A percentile compares a stretch with the other conserved stretches of the same genome.
phyloP scores from a whole-genome alignment of 2,329 filamentous ascomycete species.

The Cadophora gregata region DNA sequence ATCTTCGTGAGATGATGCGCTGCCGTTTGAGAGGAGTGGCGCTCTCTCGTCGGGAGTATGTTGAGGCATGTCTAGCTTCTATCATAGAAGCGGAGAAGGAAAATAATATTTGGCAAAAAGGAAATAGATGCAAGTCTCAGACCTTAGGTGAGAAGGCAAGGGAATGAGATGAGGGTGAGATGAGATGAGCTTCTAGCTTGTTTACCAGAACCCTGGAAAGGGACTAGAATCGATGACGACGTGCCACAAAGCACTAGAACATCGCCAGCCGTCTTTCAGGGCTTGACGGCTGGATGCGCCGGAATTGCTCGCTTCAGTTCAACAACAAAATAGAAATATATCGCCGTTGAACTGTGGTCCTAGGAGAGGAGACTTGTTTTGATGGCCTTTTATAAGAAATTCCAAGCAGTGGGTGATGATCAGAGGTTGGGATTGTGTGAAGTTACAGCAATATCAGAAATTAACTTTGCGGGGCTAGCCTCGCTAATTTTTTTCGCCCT shows the following conservation, averaged over 20 bases:
- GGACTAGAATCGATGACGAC: constrained; percentile 19
- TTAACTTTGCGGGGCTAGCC: no score
- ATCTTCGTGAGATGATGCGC: constrained; percentile 13
- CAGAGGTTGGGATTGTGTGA: neutral
- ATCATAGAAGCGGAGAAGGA: neutral
- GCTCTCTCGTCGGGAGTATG: constrained; percentile 28
- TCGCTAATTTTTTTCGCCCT: no score
- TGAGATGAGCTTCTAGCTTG: constrained; percentile 9
- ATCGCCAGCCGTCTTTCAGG: neutral
- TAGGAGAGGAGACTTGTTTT: no score
- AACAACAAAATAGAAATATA: neutral
- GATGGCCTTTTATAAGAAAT: neutral
- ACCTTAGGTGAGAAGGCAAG: neutral
- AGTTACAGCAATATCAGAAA: no score
- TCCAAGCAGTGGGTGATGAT: neutral
- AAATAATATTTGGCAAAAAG: neutral
- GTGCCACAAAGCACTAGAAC: constrained; percentile 18
- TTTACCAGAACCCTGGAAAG: constrained; percentile 1
- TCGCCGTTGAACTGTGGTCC: neutral
- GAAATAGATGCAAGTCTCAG: neutral
- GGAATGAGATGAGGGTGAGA: neutral
- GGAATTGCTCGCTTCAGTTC: neutral
- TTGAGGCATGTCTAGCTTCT: constrained; percentile 9
- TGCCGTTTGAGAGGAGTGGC: constrained; percentile 30
- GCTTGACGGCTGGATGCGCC: neutral